Evolutionary conservation across 345 rosid genomes (phyloP), one percentile per base, ranked within the genome.

Genomic region (Limnanthes douglasii): DNA sequence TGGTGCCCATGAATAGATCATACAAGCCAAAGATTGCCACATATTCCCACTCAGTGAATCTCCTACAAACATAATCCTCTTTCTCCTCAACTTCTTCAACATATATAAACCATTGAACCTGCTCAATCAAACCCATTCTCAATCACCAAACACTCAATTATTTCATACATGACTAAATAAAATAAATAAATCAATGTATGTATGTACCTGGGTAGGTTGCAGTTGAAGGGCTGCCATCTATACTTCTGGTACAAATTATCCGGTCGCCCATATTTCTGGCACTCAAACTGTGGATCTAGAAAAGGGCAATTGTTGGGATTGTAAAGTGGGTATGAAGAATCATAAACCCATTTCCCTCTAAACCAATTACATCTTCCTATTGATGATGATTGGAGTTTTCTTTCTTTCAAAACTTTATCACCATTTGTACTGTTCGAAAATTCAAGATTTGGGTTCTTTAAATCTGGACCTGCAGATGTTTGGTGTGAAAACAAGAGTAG

Each of bases 31-130:
- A 16, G 97, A 88, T 41, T 64, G 56, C 83, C 81, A 83, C 56
- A 79, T 86, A 61, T 88, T 79, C 45, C 54, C 45, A 54, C 90
- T 79, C 46, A 88, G 50, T 40, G 97, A 88, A 64, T 88, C 97
- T 10, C 97, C 97, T 8, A 88, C 97, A 32, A 88, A 88, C 97
- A 88, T 88, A 12, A 88, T 79, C 71, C 61, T 83, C 66, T 88
- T 88, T 52, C 97, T 95, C 39, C 84, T 70, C 86, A 74, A 73
- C 43, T 59, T 79, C 60, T 68, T 62, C 63, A 88, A 40, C 54
- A 88, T 79, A 59, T 53, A 53, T 48, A 57, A 3, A 48, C 93
- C 97, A 61, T 74, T 74, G 50, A 88, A 88, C 78, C 97, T 86
- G 72, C 35, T 4, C 2, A 8, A 11, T 10, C 5, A 13, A 0